These are phyloP conservation scores for Melanogaster broomeanus DNA, from an alignment of 768 basidiomycete genomes.

Conservation along the genomic window DNA sequence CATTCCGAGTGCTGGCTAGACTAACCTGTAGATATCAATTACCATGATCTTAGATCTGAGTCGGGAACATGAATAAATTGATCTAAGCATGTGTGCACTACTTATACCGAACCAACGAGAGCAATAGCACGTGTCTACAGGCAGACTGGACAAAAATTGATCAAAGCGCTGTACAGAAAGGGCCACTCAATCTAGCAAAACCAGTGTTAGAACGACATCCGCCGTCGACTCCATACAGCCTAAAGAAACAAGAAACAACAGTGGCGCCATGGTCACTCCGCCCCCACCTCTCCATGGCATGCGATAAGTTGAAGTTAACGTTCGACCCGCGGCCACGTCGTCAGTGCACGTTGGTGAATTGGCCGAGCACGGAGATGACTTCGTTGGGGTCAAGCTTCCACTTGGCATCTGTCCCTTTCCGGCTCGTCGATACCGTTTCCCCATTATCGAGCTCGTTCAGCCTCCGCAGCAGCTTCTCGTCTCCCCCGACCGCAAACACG, in stretches of 20 bases:
- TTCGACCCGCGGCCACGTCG: not conserved
- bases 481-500: constrained; percentile 66
- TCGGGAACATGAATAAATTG: not conserved
- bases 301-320: not conserved
- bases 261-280: no score
- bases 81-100: not conserved
- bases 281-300: not conserved
- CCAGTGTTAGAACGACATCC: not conserved
- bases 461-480: constrained; percentile 76
- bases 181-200: not conserved
- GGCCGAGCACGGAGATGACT: constrained; percentile 34
- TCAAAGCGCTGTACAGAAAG: not conserved
- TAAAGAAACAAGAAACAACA: not conserved
- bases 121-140: not conserved
- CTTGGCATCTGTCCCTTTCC: constrained; percentile 76
- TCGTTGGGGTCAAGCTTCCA: constrained; percentile 54
- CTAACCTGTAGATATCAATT: not conserved
- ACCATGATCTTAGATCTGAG: not conserved
- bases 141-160: not conserved
- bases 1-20: no score
- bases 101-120: not conserved
- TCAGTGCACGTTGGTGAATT: constrained; percentile 9
- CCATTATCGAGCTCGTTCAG: constrained; percentile 73
- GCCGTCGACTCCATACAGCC: not conserved
- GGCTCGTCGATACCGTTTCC: constrained; percentile 71